Evolutionary conservation across 2,329 filamentous ascomycete species (phyloP).

Genomic region (Paraphaeosphaeria minitans): DNA sequence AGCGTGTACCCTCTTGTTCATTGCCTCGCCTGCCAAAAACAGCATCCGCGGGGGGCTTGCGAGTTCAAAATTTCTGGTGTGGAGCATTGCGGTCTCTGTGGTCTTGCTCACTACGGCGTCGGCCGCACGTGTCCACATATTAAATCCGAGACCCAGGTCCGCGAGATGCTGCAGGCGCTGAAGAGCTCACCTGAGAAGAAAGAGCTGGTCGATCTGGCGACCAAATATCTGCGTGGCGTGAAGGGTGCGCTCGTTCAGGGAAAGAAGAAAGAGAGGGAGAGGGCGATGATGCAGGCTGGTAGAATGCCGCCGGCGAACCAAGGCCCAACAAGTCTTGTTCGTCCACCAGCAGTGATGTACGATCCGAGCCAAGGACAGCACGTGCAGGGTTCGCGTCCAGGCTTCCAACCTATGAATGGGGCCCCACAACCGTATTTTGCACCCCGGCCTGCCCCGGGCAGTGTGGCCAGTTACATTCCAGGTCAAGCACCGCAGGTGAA

Average conservation of each 20-base stretch:
- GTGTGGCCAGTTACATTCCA: conserved; percentile 13
- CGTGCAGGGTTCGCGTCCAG: not conserved
- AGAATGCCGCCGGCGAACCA: not conserved
- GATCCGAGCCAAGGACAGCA: not conserved
- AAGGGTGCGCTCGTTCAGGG: conserved; percentile 60
- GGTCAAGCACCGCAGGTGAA: not conserved
- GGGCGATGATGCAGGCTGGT: conserved; percentile 11
- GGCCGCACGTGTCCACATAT: conserved; percentile 66
- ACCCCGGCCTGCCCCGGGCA: conserved; percentile 3
- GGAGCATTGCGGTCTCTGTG: conserved; percentile 68
- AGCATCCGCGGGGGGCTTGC: conserved; percentile 65
- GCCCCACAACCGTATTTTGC: not conserved
- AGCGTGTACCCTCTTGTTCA: conserved; percentile 19
- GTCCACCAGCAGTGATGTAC: not conserved
- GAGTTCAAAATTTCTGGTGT: conserved; percentile 63
- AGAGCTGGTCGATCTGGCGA: conserved; percentile 59
- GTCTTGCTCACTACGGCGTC: conserved; percentile 65
- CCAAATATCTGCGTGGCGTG: conserved; percentile 62
- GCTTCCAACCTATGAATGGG: not conserved
- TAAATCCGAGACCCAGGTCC: conserved; percentile 65
- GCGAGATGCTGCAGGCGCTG: conserved; percentile 67
- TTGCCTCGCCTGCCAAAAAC: conserved; percentile 61
- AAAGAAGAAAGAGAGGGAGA: conserved; percentile 53
- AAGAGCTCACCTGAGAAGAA: conserved; percentile 62
- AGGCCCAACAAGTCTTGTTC: not conserved